Conservation (phyloP, 78 protist species). For the Capsaspora owczarzaki region DNA sequence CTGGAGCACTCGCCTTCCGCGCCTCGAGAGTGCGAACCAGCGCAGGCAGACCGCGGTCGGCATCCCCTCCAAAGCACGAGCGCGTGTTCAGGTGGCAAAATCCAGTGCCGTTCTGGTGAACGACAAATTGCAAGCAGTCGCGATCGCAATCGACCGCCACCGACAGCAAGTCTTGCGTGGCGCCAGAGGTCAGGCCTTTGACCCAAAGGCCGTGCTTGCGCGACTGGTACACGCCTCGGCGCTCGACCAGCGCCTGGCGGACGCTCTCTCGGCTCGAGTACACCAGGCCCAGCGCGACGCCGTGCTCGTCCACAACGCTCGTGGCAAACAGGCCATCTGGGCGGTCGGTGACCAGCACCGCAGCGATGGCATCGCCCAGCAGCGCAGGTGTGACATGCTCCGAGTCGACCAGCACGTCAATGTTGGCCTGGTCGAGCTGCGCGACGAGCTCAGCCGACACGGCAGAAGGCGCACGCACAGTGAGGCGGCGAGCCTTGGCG, state of each 20-base stretch:
- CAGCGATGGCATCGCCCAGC: neutral
- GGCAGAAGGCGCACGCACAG: too few species aligned
- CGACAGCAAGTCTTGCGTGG: slow-evolving; percentile 33
- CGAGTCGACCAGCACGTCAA: too few species aligned
- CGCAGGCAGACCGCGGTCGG: slow-evolving; percentile 12
- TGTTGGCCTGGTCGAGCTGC: too few species aligned
- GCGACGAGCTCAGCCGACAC: too few species aligned
- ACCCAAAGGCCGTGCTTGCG: slow-evolving; percentile 62
- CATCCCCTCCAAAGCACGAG: slow-evolving; percentile 18
- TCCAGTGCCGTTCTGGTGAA: slow-evolving; percentile 44
- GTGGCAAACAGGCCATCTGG: slow-evolving; percentile 57
- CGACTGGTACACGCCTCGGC: slow-evolving; percentile 54
- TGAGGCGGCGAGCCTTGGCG: too few species aligned
- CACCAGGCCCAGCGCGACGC: slow-evolving; percentile 38
- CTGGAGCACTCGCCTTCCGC: slow-evolving; percentile 19
- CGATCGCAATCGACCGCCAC: slow-evolving; percentile 50
- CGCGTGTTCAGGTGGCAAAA: slow-evolving; percentile 38
- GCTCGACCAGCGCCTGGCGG: slow-evolving; percentile 4
- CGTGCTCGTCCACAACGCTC: slow-evolving; percentile 47
- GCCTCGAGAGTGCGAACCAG: slow-evolving; percentile 2
- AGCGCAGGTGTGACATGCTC: too few species aligned
- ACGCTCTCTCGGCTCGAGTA: slow-evolving; percentile 34
- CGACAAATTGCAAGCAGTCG: slow-evolving; percentile 43
- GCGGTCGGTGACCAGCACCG: slow-evolving; percentile 31
- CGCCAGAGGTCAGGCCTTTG: slow-evolving; percentile 58